Conservation (phyloP, 371 early-diverging fungal species). For the Zancudomyces culisetae region DNA sequence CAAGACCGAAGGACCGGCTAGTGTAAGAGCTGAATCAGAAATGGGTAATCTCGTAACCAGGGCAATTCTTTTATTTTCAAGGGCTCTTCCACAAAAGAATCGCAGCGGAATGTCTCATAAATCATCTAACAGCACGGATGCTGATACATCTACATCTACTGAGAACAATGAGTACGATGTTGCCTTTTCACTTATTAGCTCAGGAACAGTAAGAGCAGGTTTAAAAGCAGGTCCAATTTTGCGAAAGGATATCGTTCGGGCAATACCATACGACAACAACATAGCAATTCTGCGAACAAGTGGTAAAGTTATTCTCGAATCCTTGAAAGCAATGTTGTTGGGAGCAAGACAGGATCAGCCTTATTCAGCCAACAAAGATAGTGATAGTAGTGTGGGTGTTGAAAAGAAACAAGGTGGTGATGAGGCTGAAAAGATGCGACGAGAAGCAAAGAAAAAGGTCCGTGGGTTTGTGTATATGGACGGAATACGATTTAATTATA, state of each 20-base stretch:
- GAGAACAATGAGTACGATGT: not conserved
- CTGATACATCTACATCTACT: too few species aligned
- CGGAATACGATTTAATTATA: constrained; percentile 4
- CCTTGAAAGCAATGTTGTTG: constrained; percentile 2
- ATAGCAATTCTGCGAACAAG: constrained; percentile 25
- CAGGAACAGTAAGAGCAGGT: constrained; percentile 24
- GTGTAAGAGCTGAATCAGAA: not conserved
- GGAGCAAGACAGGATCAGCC: constrained; percentile 1
- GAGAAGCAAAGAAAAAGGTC: too few species aligned
- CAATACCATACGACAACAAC: constrained; percentile 33
- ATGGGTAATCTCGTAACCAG: not conserved
- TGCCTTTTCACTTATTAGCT: constrained; percentile 6
- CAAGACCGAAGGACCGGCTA: constrained; percentile 1
- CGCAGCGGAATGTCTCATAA: constrained; percentile 35
- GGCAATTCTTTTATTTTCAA: constrained; percentile 16
- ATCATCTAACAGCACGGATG: too few species aligned
- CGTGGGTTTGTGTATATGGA: constrained; percentile 4
- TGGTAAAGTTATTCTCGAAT: constrained; percentile 13
- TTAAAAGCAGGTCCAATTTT: constrained; percentile 26
- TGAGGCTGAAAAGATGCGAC: too few species aligned
- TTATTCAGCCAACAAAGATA: too few species aligned
- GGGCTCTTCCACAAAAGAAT: constrained; percentile 18
- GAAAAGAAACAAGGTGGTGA: too few species aligned
- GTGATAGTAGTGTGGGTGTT: too few species aligned
- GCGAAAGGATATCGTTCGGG: constrained; percentile 25